Base-by-base conservation (phyloP, 148 eudicot genomes). In the Gaultheria prostrata region DNA sequence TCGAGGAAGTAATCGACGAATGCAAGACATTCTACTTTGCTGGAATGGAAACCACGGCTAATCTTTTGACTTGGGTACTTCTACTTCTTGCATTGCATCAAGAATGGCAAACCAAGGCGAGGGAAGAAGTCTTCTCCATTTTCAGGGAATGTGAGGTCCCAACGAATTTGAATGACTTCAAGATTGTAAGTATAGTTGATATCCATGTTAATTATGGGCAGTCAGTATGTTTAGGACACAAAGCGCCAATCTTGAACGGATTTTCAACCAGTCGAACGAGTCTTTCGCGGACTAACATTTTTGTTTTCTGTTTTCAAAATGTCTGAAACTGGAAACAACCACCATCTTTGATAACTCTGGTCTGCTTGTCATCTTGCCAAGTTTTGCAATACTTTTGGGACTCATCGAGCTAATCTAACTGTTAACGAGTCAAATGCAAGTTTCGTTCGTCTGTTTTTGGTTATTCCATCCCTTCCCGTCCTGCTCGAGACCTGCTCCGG, bases 21-120 rank as follows among this genome's bases (percentile, higher is more conserved):
- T 95, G 98, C 88, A 92, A 93, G 84, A 95, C 97, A 39, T 93
- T 95, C 83, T 95, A 93, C 86, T 95, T 95, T 80, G 94, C 95
- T n/a, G 98, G 98, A 59, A 95, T 93, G 84, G 98, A 95, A 71
- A 95, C 98, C 9, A 93, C 95, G 24, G 97, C 95, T 49, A 90
- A 89, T 85, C 87, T 92, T 18, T 83, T 95, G 77, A 95, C 95
- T 33, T 95, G 98, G 98, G 91, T 89, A 26, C 85, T 95, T 78
- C 80, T 93, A 59, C 91, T 95, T 11, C 90, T 95, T 15, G 97
- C 91, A 61, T 54, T 78, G 12, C 92, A 95, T 86, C 89, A 87
- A 72, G 95, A 95, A 56, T 95, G 98, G 98, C 97, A 95, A 82
- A 71, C 8, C 46, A 88, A 86, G 73, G 97, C 94, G 9, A 85